Evolutionary conservation across 2,329 filamentous ascomycete genomes (phyloP).

Genomic region (Fonsecaea pedrosoi): DNA sequence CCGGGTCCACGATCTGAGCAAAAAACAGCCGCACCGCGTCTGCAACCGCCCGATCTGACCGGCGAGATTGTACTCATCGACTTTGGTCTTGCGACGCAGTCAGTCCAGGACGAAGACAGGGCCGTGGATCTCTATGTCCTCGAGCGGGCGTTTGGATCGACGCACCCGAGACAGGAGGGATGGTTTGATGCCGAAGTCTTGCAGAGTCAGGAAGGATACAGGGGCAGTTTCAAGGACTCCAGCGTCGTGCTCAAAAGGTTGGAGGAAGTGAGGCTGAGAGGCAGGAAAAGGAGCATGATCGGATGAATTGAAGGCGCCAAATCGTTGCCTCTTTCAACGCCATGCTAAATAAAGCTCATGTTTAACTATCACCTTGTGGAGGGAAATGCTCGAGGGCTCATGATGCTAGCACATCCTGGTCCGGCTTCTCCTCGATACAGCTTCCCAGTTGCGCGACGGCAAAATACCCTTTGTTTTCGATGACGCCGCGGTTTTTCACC

Average conservation of each 20-base stretch:
- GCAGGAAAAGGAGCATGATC: slow-evolving; percentile 95
- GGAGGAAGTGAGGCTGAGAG: slow-evolving; percentile 91
- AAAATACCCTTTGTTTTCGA: slow-evolving; percentile 98
- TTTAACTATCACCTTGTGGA: slow-evolving; percentile 1
- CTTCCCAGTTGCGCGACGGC: slow-evolving; percentile 75
- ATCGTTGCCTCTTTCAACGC: slow-evolving; percentile 28
- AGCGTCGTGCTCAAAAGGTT: slow-evolving; percentile 77
- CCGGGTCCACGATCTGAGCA: slow-evolving; percentile 1
- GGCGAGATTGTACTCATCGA: slow-evolving; percentile 91
- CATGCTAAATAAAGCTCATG: slow-evolving; percentile 32
- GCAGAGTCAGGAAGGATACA: slow-evolving; percentile 66
- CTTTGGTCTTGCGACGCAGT: slow-evolving; percentile 86
- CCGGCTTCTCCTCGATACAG: slow-evolving; percentile 45
- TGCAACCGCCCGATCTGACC: slow-evolving; percentile 49
- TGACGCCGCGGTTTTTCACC: slow-evolving; percentile 88
- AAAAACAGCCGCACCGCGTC: not conserved
- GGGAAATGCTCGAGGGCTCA: not conserved
- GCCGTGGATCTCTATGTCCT: slow-evolving; percentile 96
- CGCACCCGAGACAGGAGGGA: slow-evolving; percentile 82
- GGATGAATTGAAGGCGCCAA: slow-evolving; percentile 60
- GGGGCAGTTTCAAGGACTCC: slow-evolving; percentile 75
- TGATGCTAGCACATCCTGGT: slow-evolving; percentile 16
- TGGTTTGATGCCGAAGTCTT: slow-evolving; percentile 74
- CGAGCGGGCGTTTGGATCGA: slow-evolving; percentile 92
- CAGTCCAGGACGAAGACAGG: slow-evolving; percentile 83